Base-by-base conservation (phyloP, 2,329 filamentous ascomycete species). In the Pestalotiopsis sp. region DNA sequence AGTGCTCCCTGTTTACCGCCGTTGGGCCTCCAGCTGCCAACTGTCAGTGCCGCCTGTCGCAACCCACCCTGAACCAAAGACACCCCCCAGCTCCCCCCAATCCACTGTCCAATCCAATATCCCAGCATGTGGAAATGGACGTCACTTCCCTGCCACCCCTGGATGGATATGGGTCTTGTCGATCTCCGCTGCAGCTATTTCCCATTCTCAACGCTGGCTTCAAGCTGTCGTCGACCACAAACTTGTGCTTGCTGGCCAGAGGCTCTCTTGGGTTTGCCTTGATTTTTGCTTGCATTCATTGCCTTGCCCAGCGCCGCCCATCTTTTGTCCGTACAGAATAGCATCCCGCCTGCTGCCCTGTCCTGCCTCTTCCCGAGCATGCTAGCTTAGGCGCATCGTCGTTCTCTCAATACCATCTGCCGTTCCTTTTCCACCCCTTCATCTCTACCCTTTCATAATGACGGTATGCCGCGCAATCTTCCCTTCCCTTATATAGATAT, bases 71-170 rank as follows among this genome's bases (percentile, higher is more conserved):
- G 23, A 59, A 23, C 57, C 45, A 52, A 52, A 52, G 14, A 52
- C 9, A n/a, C 45, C 45, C 20, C 14, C 57, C 23, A 36, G 57
- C 23, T 59, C 20, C 56, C n/a, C 52, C 25, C 13, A 23, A 59
- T 13, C 57, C n/a, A n/a, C n/a, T n/a, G n/a, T n/a, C n/a, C 27
- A 59, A n/a, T 52, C 9, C 31, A 36, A 36, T 36, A 59, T 36
- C 57, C 57, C 57, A 59, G 57, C 57, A 36, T 59, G 45, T 52
- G 57, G 23, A 59, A 36, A 59, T 59, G 57, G 27, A 59, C 57
- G 57, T 59, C 57, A 59, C 57, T 59, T 59, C 57, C 57, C 57
- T 59, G 57, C 57, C 31, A 36, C 31, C 57, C 57, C 57, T 59
- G 57, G 57, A 59, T 52, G 17, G 45, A 36, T 36, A 36, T 36